A percentile compares a stretch with the other conserved stretches of the same genome.
Evolutionary conservation across 2,329 filamentous ascomycete genomes (phyloP).

Genomic region (Setomelanomma holmii): DNA sequence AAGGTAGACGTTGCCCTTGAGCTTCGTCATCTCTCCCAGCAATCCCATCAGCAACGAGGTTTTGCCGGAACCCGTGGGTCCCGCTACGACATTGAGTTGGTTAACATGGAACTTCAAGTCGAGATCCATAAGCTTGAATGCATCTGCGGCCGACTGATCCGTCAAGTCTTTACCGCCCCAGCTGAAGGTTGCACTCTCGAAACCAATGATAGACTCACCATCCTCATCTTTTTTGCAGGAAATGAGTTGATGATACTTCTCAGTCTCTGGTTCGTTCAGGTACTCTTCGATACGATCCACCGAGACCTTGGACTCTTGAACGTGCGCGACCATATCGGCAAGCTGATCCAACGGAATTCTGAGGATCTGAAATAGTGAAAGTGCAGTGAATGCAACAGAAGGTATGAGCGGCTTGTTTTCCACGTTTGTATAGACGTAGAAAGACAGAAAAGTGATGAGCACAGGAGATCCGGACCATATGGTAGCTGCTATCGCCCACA

Average conservation of each 20-base stretch:
- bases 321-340: conserved; percentile 98
- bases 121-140: conserved; percentile 80
- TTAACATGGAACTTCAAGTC: conserved; percentile 83
- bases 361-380: conserved; percentile 93
- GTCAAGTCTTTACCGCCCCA: conserved; percentile 73
- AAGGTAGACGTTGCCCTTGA: conserved; percentile 81
- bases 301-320: conserved; percentile 96
- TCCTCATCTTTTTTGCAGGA: conserved; percentile 72
- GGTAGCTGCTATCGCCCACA: conserved; percentile 91
- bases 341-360: conserved; percentile 93
- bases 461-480: conserved; percentile 97
- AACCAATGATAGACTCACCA: conserved; percentile 79
- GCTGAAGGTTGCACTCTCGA: conserved; percentile 83
- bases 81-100: conserved; percentile 89
- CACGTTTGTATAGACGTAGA: conserved; percentile 88
- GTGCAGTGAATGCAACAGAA: conserved; percentile 92
- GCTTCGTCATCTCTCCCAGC: conserved; percentile 91
- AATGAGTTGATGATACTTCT: conserved; percentile 88
- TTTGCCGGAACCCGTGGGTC: conserved; percentile 93
- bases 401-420: conserved; percentile 90
- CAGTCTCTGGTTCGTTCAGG: conserved; percentile 89
- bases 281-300: conserved; percentile 97
- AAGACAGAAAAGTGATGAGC: conserved; percentile 94
- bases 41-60: conserved; percentile 95
- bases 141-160: conserved; percentile 67